Base-by-base conservation (phyloP, 148 eudicot genomes). In the Chenopodium formosanum region DNA sequence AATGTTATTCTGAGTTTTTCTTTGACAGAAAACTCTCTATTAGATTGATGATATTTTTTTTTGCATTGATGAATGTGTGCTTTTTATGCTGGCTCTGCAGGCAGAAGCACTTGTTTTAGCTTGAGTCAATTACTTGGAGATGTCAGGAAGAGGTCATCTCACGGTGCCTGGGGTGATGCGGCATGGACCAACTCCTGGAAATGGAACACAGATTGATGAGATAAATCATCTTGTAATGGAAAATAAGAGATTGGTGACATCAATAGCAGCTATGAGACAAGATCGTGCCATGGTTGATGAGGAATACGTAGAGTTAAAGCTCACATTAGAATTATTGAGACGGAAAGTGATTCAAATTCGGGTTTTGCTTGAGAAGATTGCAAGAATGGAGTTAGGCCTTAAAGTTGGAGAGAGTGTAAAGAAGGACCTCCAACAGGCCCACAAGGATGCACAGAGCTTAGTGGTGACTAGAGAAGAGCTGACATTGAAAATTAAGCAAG, bases 331-430 rank as follows among this genome's bases (percentile, higher is more conserved):
- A 97, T 93, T 82, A 89, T 84, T 62, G 90, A 91, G 79, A 88
- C 93, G 2, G 99, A 97, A 82, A 89, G 92, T 32, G 94, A 90
- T 97, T 73, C 96, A 91, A 77, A 89, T 97, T 79, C 86, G 92
- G 60, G 86, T 88, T 78, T 88, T 92, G 75, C 79, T 90, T 80
- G 98, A 92, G 44, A 97, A 91, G 89, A 91, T 89, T 84, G 92
- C 89, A 25, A 92, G 94, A 78, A 86, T 90, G 95, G 99, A 92
- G 85, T 85, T 80, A 48, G 90, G 86, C 78, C 78, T 87, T 56
- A 89, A 89, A 84, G 92, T 87, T 72, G 94, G 89, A 84, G 95
- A 89, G 9, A 84, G 77, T 79, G 60, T 91, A 48, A 91, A 89
- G 90, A 90, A 88, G 74, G 93, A 94, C 31, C 85, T 92, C 70